These are phyloP conservation scores for Chloris gayana DNA, from an alignment of 176 grass and related monocot species.

Conservation along the genomic window DNA sequence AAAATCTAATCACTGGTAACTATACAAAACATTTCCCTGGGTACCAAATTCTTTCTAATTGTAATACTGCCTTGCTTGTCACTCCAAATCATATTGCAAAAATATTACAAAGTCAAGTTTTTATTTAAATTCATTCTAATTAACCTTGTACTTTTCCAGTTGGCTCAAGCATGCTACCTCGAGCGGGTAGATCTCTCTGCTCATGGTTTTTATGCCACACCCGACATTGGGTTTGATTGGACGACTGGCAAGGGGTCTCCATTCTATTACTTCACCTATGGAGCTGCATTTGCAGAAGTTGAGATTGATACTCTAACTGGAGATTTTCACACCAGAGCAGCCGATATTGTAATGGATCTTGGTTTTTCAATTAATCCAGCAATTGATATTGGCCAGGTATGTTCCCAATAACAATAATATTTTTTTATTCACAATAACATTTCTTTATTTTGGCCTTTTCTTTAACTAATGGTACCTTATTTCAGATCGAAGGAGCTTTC, in stretches of 20 bases:
- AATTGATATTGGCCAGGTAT: constrained; percentile 94
- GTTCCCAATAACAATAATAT: neutral
- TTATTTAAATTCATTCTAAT: constrained; percentile 21
- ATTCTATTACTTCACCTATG: constrained; percentile 92
- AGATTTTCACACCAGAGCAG: constrained; percentile 84
- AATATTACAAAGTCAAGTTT: neutral
- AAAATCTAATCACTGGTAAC: neutral
- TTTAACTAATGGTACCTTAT: constrained; percentile 26
- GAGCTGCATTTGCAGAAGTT: constrained; percentile 97
- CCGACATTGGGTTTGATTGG: constrained; percentile 76
- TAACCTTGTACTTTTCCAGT: constrained; percentile 44
- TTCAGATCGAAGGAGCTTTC: constrained; percentile 97
- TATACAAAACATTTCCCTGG: neutral
- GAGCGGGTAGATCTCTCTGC: constrained; percentile 91
- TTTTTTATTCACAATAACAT: neutral
- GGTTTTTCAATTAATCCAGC: constrained; percentile 97
- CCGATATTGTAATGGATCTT: constrained; percentile 91
- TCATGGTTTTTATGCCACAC: constrained; percentile 94
- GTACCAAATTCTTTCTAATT: neutral
- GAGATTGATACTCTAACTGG: constrained; percentile 96
- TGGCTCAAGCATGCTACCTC: constrained; percentile 72
- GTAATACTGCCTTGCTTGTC: neutral
- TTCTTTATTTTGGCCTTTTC: neutral
- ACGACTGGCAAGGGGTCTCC: constrained; percentile 73
- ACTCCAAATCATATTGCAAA: neutral